Evolutionary conservation across 2,329 filamentous ascomycete genomes (phyloP).

Genomic region (Xylariaceae sp.): DNA sequence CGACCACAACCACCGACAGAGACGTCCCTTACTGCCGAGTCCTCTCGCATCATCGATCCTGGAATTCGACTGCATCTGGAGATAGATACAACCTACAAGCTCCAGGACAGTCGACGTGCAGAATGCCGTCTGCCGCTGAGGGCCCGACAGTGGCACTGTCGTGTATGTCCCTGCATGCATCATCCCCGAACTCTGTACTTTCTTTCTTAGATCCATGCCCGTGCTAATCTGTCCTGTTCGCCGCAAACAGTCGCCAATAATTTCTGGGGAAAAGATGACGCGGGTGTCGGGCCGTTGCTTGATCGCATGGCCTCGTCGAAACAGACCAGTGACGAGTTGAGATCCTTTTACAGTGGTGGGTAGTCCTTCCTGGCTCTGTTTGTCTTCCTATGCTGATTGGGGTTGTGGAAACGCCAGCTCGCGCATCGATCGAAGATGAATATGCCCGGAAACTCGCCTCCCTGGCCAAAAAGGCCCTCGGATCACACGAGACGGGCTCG

Average conservation of each 20-base stretch:
- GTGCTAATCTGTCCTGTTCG: constrained; percentile 22
- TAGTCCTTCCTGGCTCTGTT: not conserved
- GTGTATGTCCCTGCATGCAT: constrained; percentile 21
- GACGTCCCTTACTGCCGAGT: not conserved
- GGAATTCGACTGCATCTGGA: not conserved
- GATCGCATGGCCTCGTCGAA: constrained; percentile 95
- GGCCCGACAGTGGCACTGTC: constrained; percentile 29
- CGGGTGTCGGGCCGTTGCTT: constrained; percentile 83
- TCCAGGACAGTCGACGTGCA: constrained; percentile 31
- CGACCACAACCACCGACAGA: not conserved
- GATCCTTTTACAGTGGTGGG: constrained; percentile 78
- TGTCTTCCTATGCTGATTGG: not conserved
- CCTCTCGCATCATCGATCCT: not conserved
- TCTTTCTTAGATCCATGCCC: not conserved
- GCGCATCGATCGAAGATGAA: constrained; percentile 92
- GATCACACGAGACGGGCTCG: constrained; percentile 80
- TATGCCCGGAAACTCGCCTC: constrained; percentile 85
- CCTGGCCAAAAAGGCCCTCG: constrained; percentile 80
- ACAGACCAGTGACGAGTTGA: constrained; percentile 88
- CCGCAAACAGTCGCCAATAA: constrained; percentile 79
- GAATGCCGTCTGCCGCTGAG: constrained; percentile 22
- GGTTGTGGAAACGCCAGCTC: constrained; percentile 48
- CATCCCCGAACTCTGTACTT: not conserved
- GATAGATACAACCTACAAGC: constrained; percentile 26
- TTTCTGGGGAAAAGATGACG: constrained; percentile 99